Conservation (phyloP, 75 land plant genomes). For the Pinus albicaulis region DNA sequence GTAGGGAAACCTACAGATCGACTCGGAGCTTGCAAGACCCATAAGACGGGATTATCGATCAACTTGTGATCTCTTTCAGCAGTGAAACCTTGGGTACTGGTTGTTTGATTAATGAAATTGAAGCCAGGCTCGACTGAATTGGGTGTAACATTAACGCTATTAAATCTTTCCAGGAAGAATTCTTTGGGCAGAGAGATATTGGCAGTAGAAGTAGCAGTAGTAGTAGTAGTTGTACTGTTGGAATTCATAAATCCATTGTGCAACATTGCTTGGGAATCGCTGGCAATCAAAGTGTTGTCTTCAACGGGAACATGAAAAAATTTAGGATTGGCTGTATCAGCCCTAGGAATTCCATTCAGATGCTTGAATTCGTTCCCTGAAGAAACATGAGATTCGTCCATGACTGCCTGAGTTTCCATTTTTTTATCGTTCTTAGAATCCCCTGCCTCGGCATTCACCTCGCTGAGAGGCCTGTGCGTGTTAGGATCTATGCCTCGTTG, state of each 20-base stretch:
- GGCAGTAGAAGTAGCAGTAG: too few species aligned
- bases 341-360: neutral
- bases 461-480: constrained; percentile 7
- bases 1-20: neutral
- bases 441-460: neutral
- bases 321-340: neutral
- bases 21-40: neutral
- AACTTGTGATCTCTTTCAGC: neutral
- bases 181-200: neutral
- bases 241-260: neutral
- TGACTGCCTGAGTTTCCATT: too few species aligned
- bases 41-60: neutral
- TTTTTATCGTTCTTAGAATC: too few species aligned
- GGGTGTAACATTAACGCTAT: neutral
- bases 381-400: too few species aligned
- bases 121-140: neutral
- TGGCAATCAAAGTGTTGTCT: neutral
- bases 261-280: neutral
- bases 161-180: constrained; percentile 3
- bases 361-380: neutral
- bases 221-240: neutral
- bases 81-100: neutral
- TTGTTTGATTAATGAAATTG: neutral
- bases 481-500: constrained; percentile 10
- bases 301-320: neutral